Base-by-base conservation (phyloP, 805 yeast genomes). In the Starmerella floricola region DNA sequence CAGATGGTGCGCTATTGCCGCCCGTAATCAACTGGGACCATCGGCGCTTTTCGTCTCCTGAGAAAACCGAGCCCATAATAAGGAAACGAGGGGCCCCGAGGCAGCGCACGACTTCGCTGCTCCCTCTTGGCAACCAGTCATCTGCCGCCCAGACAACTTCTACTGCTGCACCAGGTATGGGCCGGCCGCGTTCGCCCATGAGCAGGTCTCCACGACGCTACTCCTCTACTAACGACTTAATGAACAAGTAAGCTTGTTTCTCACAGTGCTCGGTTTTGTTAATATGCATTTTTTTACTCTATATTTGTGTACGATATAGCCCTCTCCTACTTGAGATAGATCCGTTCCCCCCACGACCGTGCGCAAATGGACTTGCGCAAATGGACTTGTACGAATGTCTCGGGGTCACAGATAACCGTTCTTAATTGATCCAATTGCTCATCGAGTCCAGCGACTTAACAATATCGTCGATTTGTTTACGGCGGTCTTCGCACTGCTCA, bases 71-170 rank as follows among this genome's bases (percentile, higher is more conserved):
- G 10, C 17, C 34, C 5, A 16, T n/a, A 13, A 23, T n/a, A 20
- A 23, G 35, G 4, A 11, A 26, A 16, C 36, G 37, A 8, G 23
- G n/a, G 4, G 37, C 35, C n/a, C 37, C 28, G 20, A 50, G 49
- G 21, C 18, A 38, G 15, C 53, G 55, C 15, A 45, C 54, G 3
- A 43, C 48, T 4, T 46, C 52, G 6, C 37, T 52, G 32, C 56
- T 45, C 38, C 52, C 51, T 13, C 11, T 26, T n/a, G 30, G 15
- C 6, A 34, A 20, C 20, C 15, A 8, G 21, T 16, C 17, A n/a
- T 6, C 32, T 23, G 5, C 13, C 19, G 23, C 23, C 26, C 16
- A 17, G 15, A 31, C 24, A 5, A 16, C 11, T 23, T 8, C 29
- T 13, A 10, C 6, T 6, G 18, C 6, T 16, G 8, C 37, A 10